These are phyloP conservation scores for Lachnellula suecica DNA, from an alignment of 2,329 filamentous ascomycete species.

Conservation along the genomic window DNA sequence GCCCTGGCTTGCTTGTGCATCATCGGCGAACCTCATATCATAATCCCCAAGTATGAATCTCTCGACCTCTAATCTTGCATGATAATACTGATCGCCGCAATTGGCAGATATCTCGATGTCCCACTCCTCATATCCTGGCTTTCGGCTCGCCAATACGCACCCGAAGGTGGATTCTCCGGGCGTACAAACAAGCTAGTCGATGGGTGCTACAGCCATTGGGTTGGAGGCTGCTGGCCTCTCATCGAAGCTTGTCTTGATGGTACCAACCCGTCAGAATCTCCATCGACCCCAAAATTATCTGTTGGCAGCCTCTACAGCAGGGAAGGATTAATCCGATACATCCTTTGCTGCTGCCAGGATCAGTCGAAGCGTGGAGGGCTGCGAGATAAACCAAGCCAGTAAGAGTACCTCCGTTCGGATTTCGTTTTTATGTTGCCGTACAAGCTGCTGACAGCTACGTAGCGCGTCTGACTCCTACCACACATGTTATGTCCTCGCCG, in stretches of 20 bases:
- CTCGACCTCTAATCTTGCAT: conserved; percentile 2
- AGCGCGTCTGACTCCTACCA: conserved; percentile 86
- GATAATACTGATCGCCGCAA: conserved; percentile 21
- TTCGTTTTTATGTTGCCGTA: conserved; percentile 13
- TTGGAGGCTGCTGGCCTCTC: conserved; percentile 91
- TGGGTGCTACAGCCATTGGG: conserved; percentile 98
- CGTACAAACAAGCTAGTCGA: conserved; percentile 98
- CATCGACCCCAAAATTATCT: conserved; percentile 14
- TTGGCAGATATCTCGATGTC: conserved; percentile 70
- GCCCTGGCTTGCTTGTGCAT: conserved; percentile 87
- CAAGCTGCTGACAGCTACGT: conserved; percentile 18
- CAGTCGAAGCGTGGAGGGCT: conserved; percentile 71
- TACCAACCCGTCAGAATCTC: conserved; percentile 33
- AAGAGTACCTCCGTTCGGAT: conserved; percentile 30
- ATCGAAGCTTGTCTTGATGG: conserved; percentile 75
- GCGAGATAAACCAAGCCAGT: conserved; percentile 91
- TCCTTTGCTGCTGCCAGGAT: conserved; percentile 84
- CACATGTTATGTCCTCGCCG: conserved; percentile 86
- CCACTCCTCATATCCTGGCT: conserved; percentile 81
- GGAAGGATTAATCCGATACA: conserved; percentile 84
- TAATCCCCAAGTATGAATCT: conserved; percentile 66
- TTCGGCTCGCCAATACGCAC: conserved; percentile 82
- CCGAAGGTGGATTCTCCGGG: conserved; percentile 90
- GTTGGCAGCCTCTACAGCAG: conserved; percentile 68
- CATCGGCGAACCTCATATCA: conserved; percentile 73